Evolutionary conservation across 129 eudicot genomes (phyloP), one percentile per base, ranked within the genome.

Genomic region (Smallanthus sonchifolius): DNA sequence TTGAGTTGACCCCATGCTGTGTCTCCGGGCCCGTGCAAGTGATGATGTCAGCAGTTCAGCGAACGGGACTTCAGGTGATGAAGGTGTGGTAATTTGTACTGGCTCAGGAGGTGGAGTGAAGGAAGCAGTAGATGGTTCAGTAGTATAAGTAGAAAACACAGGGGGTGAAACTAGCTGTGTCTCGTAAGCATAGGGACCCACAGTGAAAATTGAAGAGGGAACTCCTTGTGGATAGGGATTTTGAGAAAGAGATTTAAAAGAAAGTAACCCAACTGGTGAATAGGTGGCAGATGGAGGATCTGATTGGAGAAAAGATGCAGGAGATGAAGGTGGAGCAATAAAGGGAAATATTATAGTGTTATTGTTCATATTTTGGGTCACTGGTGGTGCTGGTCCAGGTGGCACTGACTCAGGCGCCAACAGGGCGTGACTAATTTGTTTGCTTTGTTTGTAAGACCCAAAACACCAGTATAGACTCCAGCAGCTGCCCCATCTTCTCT

Each of bases 101-200:
- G 96, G 71, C 39, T 95, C 99, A 10, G 99, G 96, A 44, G 99
- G 99, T 5, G 99, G 99, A 16, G 99, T 95, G 42, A 91, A 89
- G 72, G 85, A 72, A 72, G 99, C 97, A 17, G 99, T 95, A 17
- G 99, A 95, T 42, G 99, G 99, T 80, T 94, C 99, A 6, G 99
- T 94, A 35, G 90, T 91, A 76, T 85, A 83, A 63, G 99, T 78
- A 59, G 99, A 95, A 65, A 91, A 95, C 9, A 91, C 96, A 10
- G 99, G 99, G 8, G 99, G 99, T 5, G 99, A 88, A 65, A 95
- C 99, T 76, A 95, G 68, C 79, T 95, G 99, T 6, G 99, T 95
- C 77, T 95, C 99, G 28, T 95, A 83, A 20, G 99, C 96, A 69
- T 95, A 95, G 15, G 99, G 99, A 65, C 99, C 99, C 7, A 91